A percentile compares a stretch with the other conserved stretches of the same genome.
These are phyloP conservation scores for Komagataea norvegica DNA, from an alignment of 1,139 yeast genomes.

Conservation along the genomic window DNA sequence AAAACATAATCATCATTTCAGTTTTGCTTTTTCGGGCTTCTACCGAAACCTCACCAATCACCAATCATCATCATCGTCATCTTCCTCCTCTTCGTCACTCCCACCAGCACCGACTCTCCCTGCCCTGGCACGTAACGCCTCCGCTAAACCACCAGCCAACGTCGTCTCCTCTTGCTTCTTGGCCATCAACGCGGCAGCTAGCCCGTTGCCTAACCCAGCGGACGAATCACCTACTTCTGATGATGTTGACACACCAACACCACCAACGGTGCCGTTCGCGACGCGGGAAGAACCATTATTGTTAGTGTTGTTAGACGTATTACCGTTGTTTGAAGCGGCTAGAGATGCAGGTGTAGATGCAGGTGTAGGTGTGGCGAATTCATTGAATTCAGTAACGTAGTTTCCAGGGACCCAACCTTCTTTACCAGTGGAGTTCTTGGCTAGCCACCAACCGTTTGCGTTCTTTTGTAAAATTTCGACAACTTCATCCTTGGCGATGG, in stretches of 20 bases:
- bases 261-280: slow-evolving; percentile 33
- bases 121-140: slow-evolving; percentile 81
- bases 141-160: slow-evolving; percentile 84
- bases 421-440: slow-evolving; percentile 61
- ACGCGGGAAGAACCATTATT: too few species aligned
- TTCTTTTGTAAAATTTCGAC: slow-evolving; percentile 66
- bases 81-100: slow-evolving; percentile 75
- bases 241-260: slow-evolving; percentile 19
- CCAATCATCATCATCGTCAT: slow-evolving; percentile 31
- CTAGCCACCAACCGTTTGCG: slow-evolving; percentile 91
- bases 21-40: too few species aligned
- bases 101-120: slow-evolving; percentile 70
- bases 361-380: slow-evolving; percentile 20
- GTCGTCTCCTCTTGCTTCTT: slow-evolving; percentile 54
- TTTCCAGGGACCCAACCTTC: slow-evolving; percentile 99
- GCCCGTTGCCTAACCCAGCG: slow-evolving; percentile 35
- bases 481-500: slow-evolving; percentile 69
- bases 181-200: slow-evolving; percentile 71
- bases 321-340: neutral
- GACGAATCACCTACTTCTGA: too few species aligned
- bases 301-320: neutral
- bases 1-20: neutral
- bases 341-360: slow-evolving; percentile 13
- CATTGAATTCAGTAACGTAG: slow-evolving; percentile 60
- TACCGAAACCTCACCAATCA: too few species aligned